A percentile compares a stretch with the other conserved stretches of the same genome.
Evolutionary conservation across 352 stramenopile species (phyloP).

Genomic region (Pythium rishiriense): DNA sequence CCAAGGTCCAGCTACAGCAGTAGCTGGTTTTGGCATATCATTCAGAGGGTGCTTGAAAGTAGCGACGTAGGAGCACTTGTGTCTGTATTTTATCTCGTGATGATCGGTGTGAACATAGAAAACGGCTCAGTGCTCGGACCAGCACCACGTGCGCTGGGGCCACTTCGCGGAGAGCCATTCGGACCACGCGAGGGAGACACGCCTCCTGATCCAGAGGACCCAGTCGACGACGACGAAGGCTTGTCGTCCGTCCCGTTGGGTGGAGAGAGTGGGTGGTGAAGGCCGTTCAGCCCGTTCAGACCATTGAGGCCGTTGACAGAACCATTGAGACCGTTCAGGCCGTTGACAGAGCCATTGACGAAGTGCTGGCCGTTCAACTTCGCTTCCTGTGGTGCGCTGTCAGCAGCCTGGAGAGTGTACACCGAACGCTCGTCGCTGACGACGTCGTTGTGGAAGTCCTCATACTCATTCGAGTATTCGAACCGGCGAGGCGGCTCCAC

Average conservation of each 20-base stretch:
- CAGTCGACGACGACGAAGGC: neutral
- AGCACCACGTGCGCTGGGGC: conserved; percentile 9
- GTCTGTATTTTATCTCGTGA: conserved; percentile 57
- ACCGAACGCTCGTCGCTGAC: conserved; percentile 3
- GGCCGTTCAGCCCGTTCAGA: conserved; percentile 26
- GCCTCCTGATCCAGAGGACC: neutral
- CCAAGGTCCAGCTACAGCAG: too few relatives aligned
- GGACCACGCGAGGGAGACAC: conserved; percentile 18
- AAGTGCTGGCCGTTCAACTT: conserved; percentile 25
- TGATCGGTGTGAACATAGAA: conserved; percentile 84
- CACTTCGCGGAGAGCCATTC: conserved; percentile 25
- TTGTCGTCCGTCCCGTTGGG: conserved; percentile 28
- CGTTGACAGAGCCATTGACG: conserved; percentile 22
- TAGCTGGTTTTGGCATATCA: too few relatives aligned
- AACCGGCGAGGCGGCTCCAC: conserved; percentile 13
- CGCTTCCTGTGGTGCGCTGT: neutral
- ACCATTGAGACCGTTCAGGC: conserved; percentile 29
- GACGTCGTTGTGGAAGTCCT: neutral
- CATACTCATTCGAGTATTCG: conserved; percentile 24
- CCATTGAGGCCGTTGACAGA: conserved; percentile 34
- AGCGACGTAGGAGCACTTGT: too few relatives aligned
- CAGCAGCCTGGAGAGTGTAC: conserved; percentile 14
- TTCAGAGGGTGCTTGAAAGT: too few relatives aligned
- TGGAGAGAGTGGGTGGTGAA: neutral
- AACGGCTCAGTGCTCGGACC: conserved; percentile 53